These are phyloP conservation scores for Cladosporium colombiae DNA, from an alignment of 2,329 filamentous ascomycete genomes.

Conservation along the genomic window DNA sequence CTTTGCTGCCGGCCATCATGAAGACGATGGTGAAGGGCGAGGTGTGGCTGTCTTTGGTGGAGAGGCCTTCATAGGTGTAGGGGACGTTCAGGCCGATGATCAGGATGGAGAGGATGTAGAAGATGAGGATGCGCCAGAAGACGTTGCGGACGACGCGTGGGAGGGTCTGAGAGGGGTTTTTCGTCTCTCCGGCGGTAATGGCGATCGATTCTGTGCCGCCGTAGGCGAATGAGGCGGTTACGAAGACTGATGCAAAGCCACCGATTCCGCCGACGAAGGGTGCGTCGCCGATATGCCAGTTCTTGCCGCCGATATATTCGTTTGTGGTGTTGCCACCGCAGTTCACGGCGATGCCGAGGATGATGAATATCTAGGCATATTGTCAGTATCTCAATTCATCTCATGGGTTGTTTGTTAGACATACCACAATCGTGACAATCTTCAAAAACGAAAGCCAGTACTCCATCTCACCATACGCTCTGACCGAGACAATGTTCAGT, in stretches of 20 bases:
- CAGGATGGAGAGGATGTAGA: slow-evolving; percentile 73
- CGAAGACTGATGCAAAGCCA: slow-evolving; percentile 65
- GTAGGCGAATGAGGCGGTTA: slow-evolving; percentile 61
- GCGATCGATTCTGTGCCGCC: slow-evolving; percentile 63
- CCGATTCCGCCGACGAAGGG: slow-evolving; percentile 67
- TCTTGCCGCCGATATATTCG: slow-evolving; percentile 71
- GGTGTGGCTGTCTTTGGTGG: slow-evolving; percentile 28
- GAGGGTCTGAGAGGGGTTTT: slow-evolving; percentile 60
- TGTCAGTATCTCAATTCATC: neutral
- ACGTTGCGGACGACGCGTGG: slow-evolving; percentile 68
- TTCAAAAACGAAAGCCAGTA: slow-evolving; percentile 61
- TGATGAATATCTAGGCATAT: slow-evolving; percentile 52
- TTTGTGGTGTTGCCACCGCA: slow-evolving; percentile 63
- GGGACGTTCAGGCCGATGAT: slow-evolving; percentile 75
- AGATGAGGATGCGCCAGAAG: slow-evolving; percentile 78
- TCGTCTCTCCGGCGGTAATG: slow-evolving; percentile 67
- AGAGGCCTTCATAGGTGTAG: slow-evolving; percentile 62
- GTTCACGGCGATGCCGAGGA: slow-evolving; percentile 63
- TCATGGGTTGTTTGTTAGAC: neutral
- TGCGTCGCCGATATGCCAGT: slow-evolving; percentile 61
- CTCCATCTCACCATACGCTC: slow-evolving; percentile 55
- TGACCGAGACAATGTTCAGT: slow-evolving; percentile 56
- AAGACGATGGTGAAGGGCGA: slow-evolving; percentile 65
- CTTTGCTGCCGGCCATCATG: slow-evolving; percentile 56
- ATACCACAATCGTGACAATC: slow-evolving; percentile 51